Evolutionary conservation across 129 eudicot species (phyloP), one percentile per base, ranked within the genome.

Genomic region (Logfia minima): DNA sequence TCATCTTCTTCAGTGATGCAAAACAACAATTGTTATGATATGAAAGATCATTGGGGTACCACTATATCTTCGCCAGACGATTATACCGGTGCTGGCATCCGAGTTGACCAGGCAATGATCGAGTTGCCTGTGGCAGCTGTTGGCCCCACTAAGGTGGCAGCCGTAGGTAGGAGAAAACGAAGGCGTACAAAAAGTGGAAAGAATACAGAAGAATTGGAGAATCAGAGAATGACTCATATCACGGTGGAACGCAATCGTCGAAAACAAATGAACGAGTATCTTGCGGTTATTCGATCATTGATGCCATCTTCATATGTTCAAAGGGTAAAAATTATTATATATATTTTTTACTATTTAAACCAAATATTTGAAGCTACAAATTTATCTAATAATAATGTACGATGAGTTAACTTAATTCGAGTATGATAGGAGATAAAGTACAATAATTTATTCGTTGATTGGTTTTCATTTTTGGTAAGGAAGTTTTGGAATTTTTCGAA

Each of bases 171-270:
- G 78, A 84, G 87, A 24, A 89, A 86, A 70, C 68, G 90, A 69
- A 65, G 88, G 43, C 76, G 91, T 19, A 76, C 81, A 14, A 89
- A 63, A 71, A 79, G 77, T 48, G 67, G 85, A n/a, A 92, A 92
- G 82, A 92, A 89, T 75, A 81, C 83, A 77, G 92, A 89, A 70
- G 96, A 92, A 13, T 28, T 92, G 80, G 96, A 92, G 87, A 88
- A 70, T 68, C 97, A 92, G 71, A 83, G 97, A 82, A 89, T 87
- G 92, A 92, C 97, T 66, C 98, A 92, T 75, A 92, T 92, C 66
- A 87, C 96, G 5, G 98, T 92, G 3, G 98, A 92, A 80, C 80
- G 98, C 17, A 92, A 89, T 37, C 92, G 98, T 8, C 81, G 98
- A 26, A 92, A 86, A 75, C 98, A 92, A 76, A 92, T 92, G 98